Evolutionary conservation across 2,329 filamentous ascomycete genomes (phyloP), one percentile per base, ranked within the genome.

Genomic region (Fusarium robinianum): DNA sequence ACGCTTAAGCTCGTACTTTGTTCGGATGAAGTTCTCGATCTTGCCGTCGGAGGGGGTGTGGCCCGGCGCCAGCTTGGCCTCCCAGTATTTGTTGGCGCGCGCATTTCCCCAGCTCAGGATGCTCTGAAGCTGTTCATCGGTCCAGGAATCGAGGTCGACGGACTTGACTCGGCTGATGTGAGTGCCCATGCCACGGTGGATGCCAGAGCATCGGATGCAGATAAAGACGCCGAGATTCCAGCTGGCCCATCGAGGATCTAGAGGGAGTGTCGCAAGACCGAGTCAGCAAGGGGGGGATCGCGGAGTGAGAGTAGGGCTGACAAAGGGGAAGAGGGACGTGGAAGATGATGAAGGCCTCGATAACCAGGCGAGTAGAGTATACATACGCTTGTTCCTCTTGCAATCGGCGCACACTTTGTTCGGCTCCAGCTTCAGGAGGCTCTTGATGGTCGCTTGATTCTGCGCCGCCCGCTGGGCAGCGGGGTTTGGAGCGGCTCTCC

Each of bases 1-100:
- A 73, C 95, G 81, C 80, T 96, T 97, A 40, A 94, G 87, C 69
- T 99, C 94, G 70, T 99, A 99, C 72, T 99, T 99, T 43, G 95
- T 99, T 57, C 94, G 85, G 62, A 99, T 97, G 65, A 99, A 99
- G 76, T 97, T 99, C 79, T 99, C 94, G 61, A 99, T 97, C 79
- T 99, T 99, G 57, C 88, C 81, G 74, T 99, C 95, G 15, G 92
- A 96, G 2, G 94, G 94, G 32, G 92, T 83, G 70, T 99, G 94
- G 47, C 91, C 91, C 10, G 86, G 74, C 3, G 92, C 90, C 63
- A 99, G 74, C 73, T 97, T 99, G 51, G 88, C 83, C 72, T 99
- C 95, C 92, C 92, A 99, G 69, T 97, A 96, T 77, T 95, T 97
- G 75, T 99, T 99, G 43, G 94, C 94, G 69, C 91, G 85, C 42